Evolutionary conservation across 1,139 yeast genomes (phyloP), one percentile per base, ranked within the genome.

Genomic region (Eremothecium sinecaudum): DNA sequence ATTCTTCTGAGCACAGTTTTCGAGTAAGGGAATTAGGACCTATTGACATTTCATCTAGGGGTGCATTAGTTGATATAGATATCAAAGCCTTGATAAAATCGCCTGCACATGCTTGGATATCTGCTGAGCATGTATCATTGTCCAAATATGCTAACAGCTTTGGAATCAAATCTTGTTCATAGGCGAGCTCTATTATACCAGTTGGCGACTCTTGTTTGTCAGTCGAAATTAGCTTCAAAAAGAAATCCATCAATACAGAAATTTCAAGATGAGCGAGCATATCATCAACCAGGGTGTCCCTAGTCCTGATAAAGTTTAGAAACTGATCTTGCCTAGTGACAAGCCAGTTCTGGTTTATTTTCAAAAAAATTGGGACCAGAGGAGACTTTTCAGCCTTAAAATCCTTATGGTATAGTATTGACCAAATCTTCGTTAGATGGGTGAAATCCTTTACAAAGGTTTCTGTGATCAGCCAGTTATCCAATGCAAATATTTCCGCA

Each of bases 11-110:
- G 6, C 87, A 96, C 34, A 90, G 69, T 53, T 87, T 87, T 40
- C 97, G 69, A 2, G 95, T 84, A 38, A 90, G 67, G 50, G 82
- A 84, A 54, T 90, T 90, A 12, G 98, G 98, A 0, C 99, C 98
- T 45, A 92, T 86, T 2, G 94, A 82, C 38, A 92, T 78, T 51
- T 79, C 86, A 41, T 62, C 66, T 11, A 63, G 47, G 24, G 75
- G 76, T 15, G 73, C 67, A 48, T 84, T 81, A 38, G 93, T 94
- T 5, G 95, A 82, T 23, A 92, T 83, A 2, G 96, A 80, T 27
- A 90, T 83, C 50, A 90, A 70, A 0, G 97, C 96, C 54, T 90
- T 90, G 35, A 90, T 63, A 50, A 90, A 87, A 56, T 90, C 99
- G 12, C 96, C 93, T 3, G 93, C 90, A 3, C 96, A 90, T 2